Base-by-base conservation (phyloP, 768 basidiomycete genomes). In the Lyophyllum decastes region DNA sequence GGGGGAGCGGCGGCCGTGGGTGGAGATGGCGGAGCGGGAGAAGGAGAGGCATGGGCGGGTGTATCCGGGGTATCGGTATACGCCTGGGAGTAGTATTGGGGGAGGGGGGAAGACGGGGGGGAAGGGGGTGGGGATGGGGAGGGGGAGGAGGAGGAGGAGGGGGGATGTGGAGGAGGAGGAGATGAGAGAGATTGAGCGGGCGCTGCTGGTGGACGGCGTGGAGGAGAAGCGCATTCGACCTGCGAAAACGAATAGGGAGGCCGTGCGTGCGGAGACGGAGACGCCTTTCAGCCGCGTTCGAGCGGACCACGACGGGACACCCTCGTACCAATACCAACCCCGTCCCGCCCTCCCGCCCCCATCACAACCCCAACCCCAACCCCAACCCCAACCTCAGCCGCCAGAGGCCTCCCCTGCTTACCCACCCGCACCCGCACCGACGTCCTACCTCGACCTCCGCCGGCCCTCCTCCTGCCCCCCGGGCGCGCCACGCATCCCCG, bases 1-100 rank as follows among this genome's bases (percentile, higher is more conserved):
- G 0, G 71, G 69, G 6, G 71, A 83, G 41, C 78, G 75, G 52
- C 69, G 63, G 19, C 85, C 83, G 0, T 86, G 84, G 84, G 56
- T 80, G 16, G 66, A 72, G 35, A 74, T 83, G 68, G 85, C 84
- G 1, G 73, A 76, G 2, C 60, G 66, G 56, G 84, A 85, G 65
- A 84, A 80, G 69, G 64, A 70, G 54, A 65, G 56, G 50, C 82
- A 83, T 67, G 69, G 71, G 2, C 54, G 59, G 30, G 53, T 70
- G 34, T 74, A 80, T 60, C 82, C 82, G 0, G 71, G 72, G 33
- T 82, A 80, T 70, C 72, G 75, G 60, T 82, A 79, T 51, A 64
- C 64, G 2, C 77, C 78, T 2, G 51, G 44, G 43, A 2, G 4
- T 5, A 53, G 17, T 19, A 61, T 59, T 38, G 35, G 35, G 14